A percentile compares a stretch with the other conserved stretches of the same genome.
phyloP scores from a whole-genome alignment of 148 eudicot species.

The Agrostemma githago region DNA sequence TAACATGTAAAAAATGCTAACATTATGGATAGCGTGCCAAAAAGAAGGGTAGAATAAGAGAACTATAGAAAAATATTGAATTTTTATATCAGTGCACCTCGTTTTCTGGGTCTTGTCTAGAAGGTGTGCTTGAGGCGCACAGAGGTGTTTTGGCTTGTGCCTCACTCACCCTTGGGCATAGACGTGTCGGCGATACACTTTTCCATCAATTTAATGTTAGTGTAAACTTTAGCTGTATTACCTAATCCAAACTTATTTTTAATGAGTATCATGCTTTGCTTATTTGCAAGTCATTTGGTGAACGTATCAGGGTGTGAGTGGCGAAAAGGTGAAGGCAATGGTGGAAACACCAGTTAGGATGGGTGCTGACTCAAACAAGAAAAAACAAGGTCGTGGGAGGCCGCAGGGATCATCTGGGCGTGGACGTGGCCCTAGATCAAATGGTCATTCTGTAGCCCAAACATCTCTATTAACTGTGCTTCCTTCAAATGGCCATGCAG shows the following conservation, averaged over 20 bases:
- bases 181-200: too few species aligned
- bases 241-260: not conserved
- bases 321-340: conserved; percentile 39
- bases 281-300: not conserved
- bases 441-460: conserved; percentile 53
- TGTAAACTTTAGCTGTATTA: not conserved
- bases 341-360: conserved; percentile 42
- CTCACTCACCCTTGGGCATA: too few species aligned
- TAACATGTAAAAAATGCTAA: too few species aligned
- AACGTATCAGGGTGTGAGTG: conserved; percentile 48
- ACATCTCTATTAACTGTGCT: conserved; percentile 32
- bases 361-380: conserved; percentile 46
- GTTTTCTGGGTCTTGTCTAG: too few species aligned
- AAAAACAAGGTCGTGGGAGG: conserved; percentile 82
- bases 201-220: not conserved
- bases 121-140: too few species aligned
- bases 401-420: conserved; percentile 57
- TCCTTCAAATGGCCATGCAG: conserved; percentile 61
- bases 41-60: too few species aligned
- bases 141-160: too few species aligned
- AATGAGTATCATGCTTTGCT: not conserved
- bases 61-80: too few species aligned
- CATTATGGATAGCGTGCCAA: too few species aligned
- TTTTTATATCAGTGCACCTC: too few species aligned
- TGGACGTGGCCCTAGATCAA: conserved; percentile 65